phyloP scores from a whole-genome alignment of 345 rosid genomes.

The Tarenaya hassleriana region DNA sequence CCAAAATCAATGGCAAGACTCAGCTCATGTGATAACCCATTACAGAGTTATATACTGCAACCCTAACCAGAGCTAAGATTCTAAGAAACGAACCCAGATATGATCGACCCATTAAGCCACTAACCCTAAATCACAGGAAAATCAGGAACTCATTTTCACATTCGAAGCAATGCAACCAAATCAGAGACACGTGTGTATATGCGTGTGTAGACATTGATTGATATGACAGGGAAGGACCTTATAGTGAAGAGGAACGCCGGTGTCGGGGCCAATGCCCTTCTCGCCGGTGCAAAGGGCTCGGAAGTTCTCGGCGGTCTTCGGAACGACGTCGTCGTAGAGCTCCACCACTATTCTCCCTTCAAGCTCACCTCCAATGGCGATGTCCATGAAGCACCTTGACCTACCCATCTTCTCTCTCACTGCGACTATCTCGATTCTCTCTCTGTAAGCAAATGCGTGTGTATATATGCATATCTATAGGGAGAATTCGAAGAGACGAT shows the following conservation, averaged over 20 bases:
- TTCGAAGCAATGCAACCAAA: not conserved
- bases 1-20: too few species aligned
- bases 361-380: conserved; percentile 85
- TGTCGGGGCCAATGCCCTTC: conserved; percentile 77
- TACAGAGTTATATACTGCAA: not conserved
- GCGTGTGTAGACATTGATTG: not conserved
- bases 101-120: conserved; percentile 1
- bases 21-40: too few species aligned
- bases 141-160: conserved; percentile 14
- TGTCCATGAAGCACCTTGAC: conserved; percentile 72
- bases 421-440: conserved; percentile 3
- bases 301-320: conserved; percentile 86
- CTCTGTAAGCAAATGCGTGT: too few species aligned
- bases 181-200: not conserved
- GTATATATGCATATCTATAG: too few species aligned
- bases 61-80: not conserved
- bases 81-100: not conserved
- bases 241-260: conserved; percentile 75
- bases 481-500: too few species aligned
- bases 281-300: conserved; percentile 92
- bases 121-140: conserved; percentile 20
- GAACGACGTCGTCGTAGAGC: conserved; percentile 78
- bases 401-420: conserved; percentile 40
- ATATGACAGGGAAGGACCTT: conserved; percentile 41
- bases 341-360: conserved; percentile 88